phyloP scores from a whole-genome alignment of 331 rosid species.

The Pyrus hybrid region DNA sequence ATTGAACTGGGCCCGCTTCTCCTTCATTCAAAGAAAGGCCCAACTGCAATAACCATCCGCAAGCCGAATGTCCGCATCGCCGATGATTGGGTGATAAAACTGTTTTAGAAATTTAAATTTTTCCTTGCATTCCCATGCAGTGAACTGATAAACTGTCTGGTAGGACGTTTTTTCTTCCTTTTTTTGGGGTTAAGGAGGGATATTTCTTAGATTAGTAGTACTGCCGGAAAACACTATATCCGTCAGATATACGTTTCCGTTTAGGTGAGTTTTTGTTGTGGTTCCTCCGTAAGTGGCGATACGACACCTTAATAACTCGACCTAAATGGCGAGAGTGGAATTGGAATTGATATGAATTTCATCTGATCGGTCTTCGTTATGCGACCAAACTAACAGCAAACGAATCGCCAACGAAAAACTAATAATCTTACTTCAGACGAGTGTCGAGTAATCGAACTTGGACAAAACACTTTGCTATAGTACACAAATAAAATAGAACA shows the following conservation, averaged over 20 bases:
- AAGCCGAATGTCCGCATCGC: constrained; percentile 63
- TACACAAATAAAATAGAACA: no score
- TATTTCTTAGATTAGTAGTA: background rate
- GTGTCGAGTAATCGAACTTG: no score
- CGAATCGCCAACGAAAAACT: no score
- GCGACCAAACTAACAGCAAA: no score
- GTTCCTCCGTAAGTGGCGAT: background rate
- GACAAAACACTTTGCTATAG: accelerated
- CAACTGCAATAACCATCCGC: constrained; percentile 48
- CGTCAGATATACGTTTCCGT: background rate
- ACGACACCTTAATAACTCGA: background rate
- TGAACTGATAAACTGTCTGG: background rate
- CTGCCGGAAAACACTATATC: background rate
- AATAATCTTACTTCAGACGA: no score
- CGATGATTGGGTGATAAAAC: constrained; percentile 66
- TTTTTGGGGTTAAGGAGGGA: background rate
- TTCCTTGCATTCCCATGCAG: background rate
- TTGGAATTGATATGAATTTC: no score
- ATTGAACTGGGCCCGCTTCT: constrained; percentile 62
- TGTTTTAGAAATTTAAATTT: constrained; percentile 23
- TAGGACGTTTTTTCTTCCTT: background rate
- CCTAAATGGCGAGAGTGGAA: no score
- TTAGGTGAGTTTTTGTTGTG: background rate
- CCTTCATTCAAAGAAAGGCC: constrained; percentile 33
- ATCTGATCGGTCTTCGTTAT: no score